Evolutionary conservation across 2,329 filamentous ascomycete genomes (phyloP), one percentile per base, ranked within the genome.

Genomic region (Aspergillus candidus): DNA sequence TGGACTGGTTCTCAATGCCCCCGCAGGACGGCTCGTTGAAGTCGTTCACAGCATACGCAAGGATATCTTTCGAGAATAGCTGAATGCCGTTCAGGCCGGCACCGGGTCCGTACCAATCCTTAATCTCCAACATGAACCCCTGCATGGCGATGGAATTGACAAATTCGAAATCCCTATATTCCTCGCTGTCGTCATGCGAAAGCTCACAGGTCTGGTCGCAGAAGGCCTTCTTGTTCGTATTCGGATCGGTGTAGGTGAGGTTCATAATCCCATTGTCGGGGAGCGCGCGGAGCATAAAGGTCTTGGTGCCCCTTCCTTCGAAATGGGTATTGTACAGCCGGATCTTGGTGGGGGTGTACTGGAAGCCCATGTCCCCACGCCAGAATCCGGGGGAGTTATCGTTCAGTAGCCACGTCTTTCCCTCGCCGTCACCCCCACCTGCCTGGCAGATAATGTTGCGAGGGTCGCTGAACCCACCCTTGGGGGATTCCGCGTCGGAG

Each of bases 231-330:
- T 78, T 71, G 18, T 85, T 84, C 2, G 80, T 85, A 32, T 63
- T 72, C 17, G 85, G 83, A 59, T 97, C 88, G 51, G 83, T 82
- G 57, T 93, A 97, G 32, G 89, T 94, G 60, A 98, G 77, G 67
- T 97, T 96, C 82, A 98, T 87, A 63, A 98, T 96, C 41, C 93
- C 93, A 50, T 86, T 83, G 58, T 91, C 80, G 4, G 91, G 90
- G 46, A 91, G 72, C 13, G 89, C 87, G 15, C 87, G 88, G 61
- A 88, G 94, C 46, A 89, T 82, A 71, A 88, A 98, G 0, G 84
- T 86, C 70, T 87, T 86, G 27, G 90, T 95, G 27, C 93, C 90
- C 52, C 89, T 83, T 40, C 86, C 88, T 56, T 93, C 81, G 41
- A 82, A 76, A 55, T 86, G 82, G 3, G 91, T 93, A 68, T 98